Conservation (phyloP, 306 rosid species). For the Dalbergia oliveri region DNA sequence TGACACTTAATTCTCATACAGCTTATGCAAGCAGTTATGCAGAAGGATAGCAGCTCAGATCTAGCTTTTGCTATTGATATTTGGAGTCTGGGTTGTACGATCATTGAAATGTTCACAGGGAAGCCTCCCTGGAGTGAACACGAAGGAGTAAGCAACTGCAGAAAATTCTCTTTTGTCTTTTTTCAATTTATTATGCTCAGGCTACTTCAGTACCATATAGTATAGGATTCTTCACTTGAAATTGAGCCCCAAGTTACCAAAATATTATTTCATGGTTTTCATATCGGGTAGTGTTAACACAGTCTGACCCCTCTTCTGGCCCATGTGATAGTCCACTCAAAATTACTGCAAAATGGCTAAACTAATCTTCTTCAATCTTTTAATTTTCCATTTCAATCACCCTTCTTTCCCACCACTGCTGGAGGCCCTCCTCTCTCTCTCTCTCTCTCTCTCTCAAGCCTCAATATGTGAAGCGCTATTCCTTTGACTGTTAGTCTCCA, state of each 20-base stretch:
- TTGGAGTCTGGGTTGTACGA: conserved; percentile 95
- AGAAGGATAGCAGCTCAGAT: conserved; percentile 79
- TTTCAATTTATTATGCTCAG: not conserved
- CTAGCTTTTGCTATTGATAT: conserved; percentile 88
- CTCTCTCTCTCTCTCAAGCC: no score
- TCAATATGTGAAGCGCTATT: no score
- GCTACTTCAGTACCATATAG: conserved; percentile 1
- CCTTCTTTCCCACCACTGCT: no score
- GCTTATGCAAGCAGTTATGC: conserved; percentile 83
- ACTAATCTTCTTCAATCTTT: no score
- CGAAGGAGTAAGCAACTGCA: conserved; percentile 77
- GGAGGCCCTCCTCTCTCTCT: no score
- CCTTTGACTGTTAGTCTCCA: no score
- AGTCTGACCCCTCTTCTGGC: no score
- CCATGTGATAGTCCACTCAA: no score
- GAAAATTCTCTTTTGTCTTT: not conserved
- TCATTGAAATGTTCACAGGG: conserved; percentile 91
- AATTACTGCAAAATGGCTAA: no score
- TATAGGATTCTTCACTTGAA: not conserved
- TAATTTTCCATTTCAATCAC: no score
- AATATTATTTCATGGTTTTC: not conserved
- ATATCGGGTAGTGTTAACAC: no score
- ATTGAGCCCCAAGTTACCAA: not conserved
- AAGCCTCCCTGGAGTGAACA: conserved; percentile 93
- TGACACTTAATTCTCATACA: conserved; percentile 52